Evolutionary conservation across 129 eudicot species (phyloP), one percentile per base, ranked within the genome.

Genomic region (Solidago caesia): DNA sequence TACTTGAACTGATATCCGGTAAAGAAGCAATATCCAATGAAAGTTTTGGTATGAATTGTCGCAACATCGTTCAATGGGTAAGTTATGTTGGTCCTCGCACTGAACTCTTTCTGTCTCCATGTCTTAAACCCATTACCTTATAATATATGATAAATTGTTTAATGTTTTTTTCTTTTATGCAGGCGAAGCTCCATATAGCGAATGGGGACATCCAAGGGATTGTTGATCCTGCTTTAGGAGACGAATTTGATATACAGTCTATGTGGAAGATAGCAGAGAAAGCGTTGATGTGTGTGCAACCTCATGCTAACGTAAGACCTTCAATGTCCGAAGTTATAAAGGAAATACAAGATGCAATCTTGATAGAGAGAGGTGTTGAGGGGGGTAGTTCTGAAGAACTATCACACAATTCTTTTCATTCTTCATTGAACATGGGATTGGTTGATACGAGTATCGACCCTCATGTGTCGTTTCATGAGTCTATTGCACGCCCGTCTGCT

Each of bases 261-360:
- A 94, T 94, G 97, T 94, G 98, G 98, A 94, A 94, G 77, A 90
- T 94, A 83, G 98, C 98, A 4, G 98, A 94, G 85, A 94, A 90
- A 53, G 98, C 97, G 5, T 68, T 94, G 58, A 88, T 88, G 96
- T 94, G 98, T 44, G 98, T 94, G 25, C 91, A 83, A 63, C 89
- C 98, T 25, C 98, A 94, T 33, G 96, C 92, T 6, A 76, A 71
- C 80, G 83, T 77, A 86, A 89, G 97, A 53, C 97, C 97, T 8
- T 82, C 96, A 4, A 92, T 92, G 49, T 87, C 92, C 25, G 96
- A 92, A 85, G 96, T 92, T 12, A 84, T 92, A 4, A 92, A 92
- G 76, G 97, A 92, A 69, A 84, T 92, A 64, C 96, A 89, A 78
- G 97, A 92, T 75, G 97, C 97, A 12, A 82, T 89, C 52, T 48